Percentiles rank a stretch among this genome's conserved stretches.
Conservation (phyloP, 2,329 filamentous ascomycete genomes). For the Corynespora cassiicola region DNA sequence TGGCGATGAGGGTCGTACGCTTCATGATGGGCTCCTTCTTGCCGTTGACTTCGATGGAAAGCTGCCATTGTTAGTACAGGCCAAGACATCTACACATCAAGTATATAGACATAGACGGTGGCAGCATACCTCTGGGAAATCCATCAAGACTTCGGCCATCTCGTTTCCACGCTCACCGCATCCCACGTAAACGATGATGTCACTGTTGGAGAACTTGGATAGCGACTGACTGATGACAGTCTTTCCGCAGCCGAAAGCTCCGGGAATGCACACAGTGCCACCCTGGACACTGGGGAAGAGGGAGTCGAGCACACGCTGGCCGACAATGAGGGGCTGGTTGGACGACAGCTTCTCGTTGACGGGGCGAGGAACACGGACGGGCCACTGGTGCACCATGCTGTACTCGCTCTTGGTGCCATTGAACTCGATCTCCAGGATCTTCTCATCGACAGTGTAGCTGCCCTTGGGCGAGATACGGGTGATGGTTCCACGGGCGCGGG, state of each 20-base stretch:
- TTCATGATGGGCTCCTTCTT: slow-evolving; percentile 99
- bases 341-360: slow-evolving; percentile 91
- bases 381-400: slow-evolving; percentile 99
- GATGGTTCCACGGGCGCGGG: slow-evolving; percentile 88
- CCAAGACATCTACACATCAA: slow-evolving; percentile 4
- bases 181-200: slow-evolving; percentile 98
- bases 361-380: slow-evolving; percentile 92
- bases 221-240: slow-evolving; percentile 98
- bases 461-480: slow-evolving; percentile 89
- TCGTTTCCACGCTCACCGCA: slow-evolving; percentile 93
- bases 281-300: slow-evolving; percentile 96
- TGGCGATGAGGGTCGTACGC: slow-evolving; percentile 96
- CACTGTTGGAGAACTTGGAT: slow-evolving; percentile 99
- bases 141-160: slow-evolving; percentile 99
- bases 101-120: too few relatives aligned
- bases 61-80: slow-evolving; percentile 51
- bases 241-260: slow-evolving; percentile 98
- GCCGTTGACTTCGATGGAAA: slow-evolving; percentile 91
- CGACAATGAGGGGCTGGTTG: slow-evolving; percentile 90
- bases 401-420: slow-evolving; percentile 94
- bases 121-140: slow-evolving; percentile 86
- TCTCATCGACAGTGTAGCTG: slow-evolving; percentile 91
- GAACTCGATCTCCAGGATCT: slow-evolving; percentile 95
- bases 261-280: slow-evolving; percentile 96
- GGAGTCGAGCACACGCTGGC: slow-evolving; percentile 93